Conservation (phyloP, 805 yeast species). For the Metschnikowia vanudenii region DNA sequence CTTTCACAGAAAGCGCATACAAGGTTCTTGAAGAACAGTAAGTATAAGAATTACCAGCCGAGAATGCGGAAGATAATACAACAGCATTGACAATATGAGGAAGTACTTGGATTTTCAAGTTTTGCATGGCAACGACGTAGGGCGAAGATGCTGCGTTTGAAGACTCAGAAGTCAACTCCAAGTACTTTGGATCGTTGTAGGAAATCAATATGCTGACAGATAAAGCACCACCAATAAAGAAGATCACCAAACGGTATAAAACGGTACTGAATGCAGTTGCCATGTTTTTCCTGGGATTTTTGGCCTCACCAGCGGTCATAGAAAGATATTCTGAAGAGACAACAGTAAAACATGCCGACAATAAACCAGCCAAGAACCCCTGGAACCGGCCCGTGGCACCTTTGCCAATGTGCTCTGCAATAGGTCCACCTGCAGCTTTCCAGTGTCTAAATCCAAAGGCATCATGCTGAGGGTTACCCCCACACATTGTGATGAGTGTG, state of each 20-base stretch:
- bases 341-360: conserved; percentile 38
- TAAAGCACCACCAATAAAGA: conserved; percentile 45
- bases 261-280: conserved; percentile 43
- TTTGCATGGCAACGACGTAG: conserved; percentile 24
- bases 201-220: conserved; percentile 38
- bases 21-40: conserved; percentile 23
- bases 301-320: conserved; percentile 45
- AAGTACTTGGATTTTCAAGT: conserved; percentile 19
- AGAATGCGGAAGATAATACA: conserved; percentile 20
- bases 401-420: conserved; percentile 37
- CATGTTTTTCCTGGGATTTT: conserved; percentile 41
- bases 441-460: conserved; percentile 51
- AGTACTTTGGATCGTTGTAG: conserved; percentile 21
- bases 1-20: conserved; percentile 21
- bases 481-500: conserved; percentile 80
- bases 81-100: conserved; percentile 21
- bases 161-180: conserved; percentile 12
- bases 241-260: conserved; percentile 43
- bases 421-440: conserved; percentile 37
- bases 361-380: conserved; percentile 41
- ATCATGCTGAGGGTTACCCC: conserved; percentile 74
- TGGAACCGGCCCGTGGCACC: conserved; percentile 41
- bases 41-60: conserved; percentile 23
- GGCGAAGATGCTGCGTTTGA: conserved; percentile 24
- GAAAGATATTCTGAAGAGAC: conserved; percentile 47